Base-by-base conservation (phyloP, 148 eudicot genomes). In the Fagopyrum homotropicum region DNA sequence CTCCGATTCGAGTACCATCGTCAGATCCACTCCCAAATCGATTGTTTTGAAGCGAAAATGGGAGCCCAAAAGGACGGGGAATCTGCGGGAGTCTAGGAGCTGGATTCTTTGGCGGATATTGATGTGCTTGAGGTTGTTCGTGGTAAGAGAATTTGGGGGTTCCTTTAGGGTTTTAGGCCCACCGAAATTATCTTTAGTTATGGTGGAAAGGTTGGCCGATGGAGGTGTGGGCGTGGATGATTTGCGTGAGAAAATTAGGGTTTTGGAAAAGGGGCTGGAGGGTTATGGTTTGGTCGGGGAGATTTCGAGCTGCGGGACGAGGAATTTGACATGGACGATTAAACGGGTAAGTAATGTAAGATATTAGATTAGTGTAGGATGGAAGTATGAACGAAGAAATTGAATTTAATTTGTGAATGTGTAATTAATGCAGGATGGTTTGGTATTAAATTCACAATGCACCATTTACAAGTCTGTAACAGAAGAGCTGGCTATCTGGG, bases 181-280 rank as follows among this genome's bases (percentile, higher is more conserved):
- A 40, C 66, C 66, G 10, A 60, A 40, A 26, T 2, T 60, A 8
- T 60, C 66, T 60, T 26, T 35, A 15, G 29, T 6, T 26, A 7
- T 60, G 66, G 43, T 26, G 66, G 66, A 60, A 26, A 60, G 7
- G 66, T 3, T 60, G 66, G 5, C 10, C 9, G 5, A 26, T 10
- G 43, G 17, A 60, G 10, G 40, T 60, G 22, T 26, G 66, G 66
- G 40, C 29, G 43, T 60, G 35, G 30, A 9, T 26, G 66, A 60
- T 60, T 60, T 60, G 66, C 40, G 40, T 3, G 66, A 60, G 40
- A 60, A 60, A 60, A 0, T 60, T 60, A 60, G 66, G 66, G 66
- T 60, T 60, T 6, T 60, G 66, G 66, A 60, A 60, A 60, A 60
- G 66, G 66, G 66, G 40, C 15, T 60, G 40, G 9, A 60, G 66